Base-by-base conservation (phyloP, 2,329 filamentous ascomycete species). In the Pyricularia pennisetigena region DNA sequence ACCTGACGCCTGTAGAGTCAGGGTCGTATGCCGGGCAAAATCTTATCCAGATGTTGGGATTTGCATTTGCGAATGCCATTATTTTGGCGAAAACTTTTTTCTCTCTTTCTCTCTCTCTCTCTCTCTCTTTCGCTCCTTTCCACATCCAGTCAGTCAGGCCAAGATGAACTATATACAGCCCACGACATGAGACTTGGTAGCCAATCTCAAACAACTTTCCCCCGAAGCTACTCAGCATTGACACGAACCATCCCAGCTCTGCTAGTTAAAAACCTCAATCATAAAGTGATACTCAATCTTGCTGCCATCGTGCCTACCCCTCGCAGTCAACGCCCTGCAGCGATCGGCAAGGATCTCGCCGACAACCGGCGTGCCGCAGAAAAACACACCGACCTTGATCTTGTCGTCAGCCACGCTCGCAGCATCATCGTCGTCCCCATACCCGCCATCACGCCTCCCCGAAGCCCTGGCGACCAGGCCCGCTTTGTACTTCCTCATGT, bases 211-310 rank as follows among this genome's bases (percentile, higher is more conserved):
- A 30, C 12, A n/a, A n/a, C n/a, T n/a, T 32, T 1, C 24, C 24
- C 9, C 23, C 24, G 29, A 62, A 12, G 10, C 14, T 20, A 28
- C n/a, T 16, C 9, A 30, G 3, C 26, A 28, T 28, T 14, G 29
- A 41, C 32, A 41, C 14, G 1, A 16, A 26, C 23, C 24, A 26
- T 24, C 26, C 59, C 5, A 24, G 23, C 57, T 24, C 30, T 1
- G 5, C 54, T 67, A 67, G 57, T 67, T 64, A 14, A 87, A 87
- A 0, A 86, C 83, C 71, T 86, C 85, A 68, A 85, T 84, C 79
- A 85, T 83, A 67, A 87, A 87, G 67, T 83, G 78, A 73, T 87
- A 87, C 72, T 85, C 78, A 35, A 87, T 78, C 72, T 80, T 82
- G 65, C 79, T 81, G 20, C 80, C 82, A 70, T 86, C 83, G n/a